phyloP scores from a whole-genome alignment of 2,329 filamentous ascomycete genomes.

The Pseudohalonectria lignicola region DNA sequence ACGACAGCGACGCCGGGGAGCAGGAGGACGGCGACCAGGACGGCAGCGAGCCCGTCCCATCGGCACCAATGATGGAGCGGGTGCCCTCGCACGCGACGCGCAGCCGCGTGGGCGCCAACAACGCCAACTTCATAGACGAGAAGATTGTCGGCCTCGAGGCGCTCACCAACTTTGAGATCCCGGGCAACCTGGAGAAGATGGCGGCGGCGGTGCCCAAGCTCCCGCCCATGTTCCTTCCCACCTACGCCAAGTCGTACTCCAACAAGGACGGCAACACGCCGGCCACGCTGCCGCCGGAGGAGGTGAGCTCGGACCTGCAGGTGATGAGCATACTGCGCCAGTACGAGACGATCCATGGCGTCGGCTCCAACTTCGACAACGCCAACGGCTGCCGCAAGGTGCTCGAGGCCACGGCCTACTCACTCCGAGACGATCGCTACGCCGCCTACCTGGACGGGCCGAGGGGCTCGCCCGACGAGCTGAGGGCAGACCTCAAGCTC shows the following conservation, averaged over 20 bases:
- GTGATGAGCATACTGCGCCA: conserved; percentile 11
- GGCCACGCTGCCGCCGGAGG: conserved; percentile 35
- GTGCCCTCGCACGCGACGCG: conserved; percentile 53
- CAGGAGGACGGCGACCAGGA: conserved; percentile 38
- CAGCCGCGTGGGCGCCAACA: conserved; percentile 40
- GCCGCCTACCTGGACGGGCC: conserved; percentile 35
- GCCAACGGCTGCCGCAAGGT: conserved; percentile 41
- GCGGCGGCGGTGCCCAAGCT: conserved; percentile 46
- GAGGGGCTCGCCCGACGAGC: conserved; percentile 30
- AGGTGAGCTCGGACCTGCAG: conserved; percentile 22
- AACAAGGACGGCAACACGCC: conserved; percentile 47
- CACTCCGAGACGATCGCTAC: conserved; percentile 34
- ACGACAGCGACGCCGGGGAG: conserved; percentile 40
- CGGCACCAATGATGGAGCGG: conserved; percentile 50
- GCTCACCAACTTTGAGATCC: conserved; percentile 46
- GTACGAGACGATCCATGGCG: conserved; percentile 41
- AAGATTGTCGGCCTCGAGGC: conserved; percentile 49
- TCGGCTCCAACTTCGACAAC: conserved; percentile 43
- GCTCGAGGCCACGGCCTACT: conserved; percentile 41
- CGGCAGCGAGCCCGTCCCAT: conserved; percentile 32
- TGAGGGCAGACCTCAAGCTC: conserved; percentile 39
- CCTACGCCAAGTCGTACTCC: conserved; percentile 47
- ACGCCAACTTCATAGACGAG: conserved; percentile 45
- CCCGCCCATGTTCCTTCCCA: conserved; percentile 43
- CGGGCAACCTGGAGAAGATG: conserved; percentile 46